Base-by-base conservation (phyloP, 208 protist species). In the Crithidia sp. region DNA sequence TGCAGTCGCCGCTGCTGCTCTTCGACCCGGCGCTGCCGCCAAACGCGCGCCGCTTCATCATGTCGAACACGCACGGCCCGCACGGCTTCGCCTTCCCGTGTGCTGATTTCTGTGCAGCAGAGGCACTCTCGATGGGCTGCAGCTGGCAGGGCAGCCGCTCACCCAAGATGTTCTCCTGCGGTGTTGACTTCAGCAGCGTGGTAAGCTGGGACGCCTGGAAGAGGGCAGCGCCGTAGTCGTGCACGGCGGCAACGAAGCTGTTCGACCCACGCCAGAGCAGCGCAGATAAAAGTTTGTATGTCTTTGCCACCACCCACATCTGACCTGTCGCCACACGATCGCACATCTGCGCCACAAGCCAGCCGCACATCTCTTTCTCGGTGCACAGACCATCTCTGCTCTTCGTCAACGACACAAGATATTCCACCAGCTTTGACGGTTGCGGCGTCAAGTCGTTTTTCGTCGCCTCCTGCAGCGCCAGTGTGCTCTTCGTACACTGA, bases 401-500 rank as follows among this genome's bases (percentile, higher is more conserved):
- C 28, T 9, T 59, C 28, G 28, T 59, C 55, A 67, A 50, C 7
- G 66, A 76, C 9, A 77, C 63, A 4, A 87, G 36, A 49, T 77
- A 83, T 16, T 74, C 41, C 19, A 85, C 16, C 40, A 83, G 39
- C 67, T 77, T 68, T 12, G 50, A 5, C 5, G 79, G 71, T 19
- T 83, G 47, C 65, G 50, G 41, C 39, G 49, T 66, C 10, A 59
- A 6, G 59, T 82, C 79, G 58, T 88, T 88, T 53, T 73, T 77
- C 16, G 83, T 90, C 36, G 68, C 77, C 57, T 88, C 76, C 50
- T 76, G 54, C 17, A 88, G 37, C 17, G 73, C 70, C 37, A 74
- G 45, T 7, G 83, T 49, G 14, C 49, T 74, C 63, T 90, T 88
- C 1, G 53, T 82, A 76, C 79, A 88, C 74, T 90, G 82, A 28